Evolutionary conservation across 2,329 filamentous ascomycete genomes (phyloP), one percentile per base, ranked within the genome.

Genomic region (Clathrospora elynae): DNA sequence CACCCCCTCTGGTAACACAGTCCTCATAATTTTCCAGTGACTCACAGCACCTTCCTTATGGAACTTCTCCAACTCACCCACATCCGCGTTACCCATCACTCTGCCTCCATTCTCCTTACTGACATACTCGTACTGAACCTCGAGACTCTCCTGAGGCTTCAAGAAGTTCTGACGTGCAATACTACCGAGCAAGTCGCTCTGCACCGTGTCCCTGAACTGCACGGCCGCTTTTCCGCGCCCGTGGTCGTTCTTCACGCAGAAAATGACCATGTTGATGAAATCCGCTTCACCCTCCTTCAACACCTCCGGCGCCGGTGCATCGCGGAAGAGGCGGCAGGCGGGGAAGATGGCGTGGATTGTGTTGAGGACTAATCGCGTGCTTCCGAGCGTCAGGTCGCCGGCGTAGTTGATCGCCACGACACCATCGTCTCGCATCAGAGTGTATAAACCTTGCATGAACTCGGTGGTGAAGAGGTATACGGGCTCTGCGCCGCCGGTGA

Each of bases 341-440:
- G 89, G 87, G 71, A 97, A 99, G 43, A 93, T 83, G 18, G 81
- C 71, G 50, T 79, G 78, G 67, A 97, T 91, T 20, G 93, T 97
- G 62, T 86, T 83, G 57, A 95, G 82, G 17, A 96, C 81, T 20
- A 92, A 82, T 42, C 81, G 82, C 9, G 92, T 86, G 0, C 90
- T 82, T 3, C 88, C 86, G 17, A 92, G 79, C 11, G 79, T 74
- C 39, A 97, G 80, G 68, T 97, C 91, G 36, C 91, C 93, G 4
- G 93, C 93, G 68, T 96, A 99, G 74, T 97, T 99, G 68, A 99
- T 93, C 5, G 91, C 92, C 59, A 96, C 86, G 10, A 88, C 85
- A 28, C 93, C 93, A 36, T 88, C 80, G 0, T 85, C 81, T 51
- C 83, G 87, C 31, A 99, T 77, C 5, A 97, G 78, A 4, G 78